phyloP scores from a whole-genome alignment of 2,329 filamentous ascomycete genomes.

The Curvularia eragrostidis region DNA sequence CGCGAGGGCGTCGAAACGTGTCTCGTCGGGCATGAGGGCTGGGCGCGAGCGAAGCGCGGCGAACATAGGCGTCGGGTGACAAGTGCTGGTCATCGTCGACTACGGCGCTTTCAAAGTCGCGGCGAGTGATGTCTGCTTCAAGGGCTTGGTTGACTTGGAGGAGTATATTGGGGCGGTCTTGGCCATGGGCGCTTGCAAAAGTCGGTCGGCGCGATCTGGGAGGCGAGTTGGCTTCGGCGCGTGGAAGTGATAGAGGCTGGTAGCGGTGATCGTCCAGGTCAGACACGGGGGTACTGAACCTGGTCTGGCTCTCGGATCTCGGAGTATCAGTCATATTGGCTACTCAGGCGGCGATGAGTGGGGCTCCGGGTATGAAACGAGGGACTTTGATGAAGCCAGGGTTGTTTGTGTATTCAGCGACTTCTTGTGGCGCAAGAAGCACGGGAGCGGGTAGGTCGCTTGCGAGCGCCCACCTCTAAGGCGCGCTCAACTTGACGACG shows the following conservation, averaged over 20 bases:
- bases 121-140: constrained; percentile 57
- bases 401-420: constrained; percentile 13
- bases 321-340: constrained; percentile 61
- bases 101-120: constrained; percentile 88
- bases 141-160: constrained; percentile 55
- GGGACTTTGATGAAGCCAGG: constrained; percentile 16
- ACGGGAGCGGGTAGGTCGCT: constrained; percentile 56
- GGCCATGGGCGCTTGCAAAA: constrained; percentile 68
- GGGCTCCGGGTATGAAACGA: constrained; percentile 29
- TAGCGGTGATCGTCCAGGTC: constrained; percentile 88
- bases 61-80: constrained; percentile 55
- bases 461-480: constrained; percentile 61
- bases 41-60: constrained; percentile 55
- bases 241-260: constrained; percentile 67
- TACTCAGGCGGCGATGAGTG: constrained; percentile 33
- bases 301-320: constrained; percentile 72
- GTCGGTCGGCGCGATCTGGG: constrained; percentile 69
- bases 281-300: constrained; percentile 76
- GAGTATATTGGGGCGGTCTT: constrained; percentile 54
- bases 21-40: constrained; percentile 52
- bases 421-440: constrained; percentile 43
- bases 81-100: constrained; percentile 70
- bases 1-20: constrained; percentile 53
- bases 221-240: constrained; percentile 61
- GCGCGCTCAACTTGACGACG: constrained; percentile 59